Evolutionary conservation across 306 rosid species (phyloP), one percentile per base, ranked within the genome.

Genomic region (Rosa chinensis): DNA sequence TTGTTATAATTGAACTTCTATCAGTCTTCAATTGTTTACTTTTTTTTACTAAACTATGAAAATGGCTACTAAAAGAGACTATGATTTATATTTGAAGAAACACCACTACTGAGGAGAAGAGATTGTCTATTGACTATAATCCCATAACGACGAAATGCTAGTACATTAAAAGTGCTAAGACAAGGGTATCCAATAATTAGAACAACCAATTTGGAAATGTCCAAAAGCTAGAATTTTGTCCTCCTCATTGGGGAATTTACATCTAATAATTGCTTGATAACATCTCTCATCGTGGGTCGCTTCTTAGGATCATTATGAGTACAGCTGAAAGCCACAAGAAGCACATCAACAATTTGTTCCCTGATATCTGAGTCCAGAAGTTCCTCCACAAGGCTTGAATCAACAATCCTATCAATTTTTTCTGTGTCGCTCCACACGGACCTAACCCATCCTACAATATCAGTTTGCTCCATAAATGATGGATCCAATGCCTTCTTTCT

Each of bases 261-360:
- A 89, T 84, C 86, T 66, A 82, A 23, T 69, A 90, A 81, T 20
- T 77, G 80, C 61, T 79, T 78, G 59, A 81, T 78, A 74, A 89
- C 93, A 79, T 87, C 90, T 81, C 84, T 83, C 96, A 89, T 88
- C 0, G 88, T 77, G 0, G 96, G 96, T 74, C 97, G 89, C 67
- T 42, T 88, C 73, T n/a, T 82, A 12, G 93, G 90, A 72, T 92
- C 87, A 63, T 75, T 77, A 55, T 88, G 86, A 12, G 94, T 80
- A 79, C 97, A 92, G 79, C 87, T 86, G 74, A 94, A 76, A 73
- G 87, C 94, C 83, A 92, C 16, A 72, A 64, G 44, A 79, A 94
- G 77, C 69, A 88, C 91, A 28, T 80, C 32, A 70, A 40, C 82
- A 67, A 88, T 88, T 64, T 81, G 86, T 50, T 90, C 85, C 86